Evolutionary conservation across 306 rosid genomes (phyloP), one percentile per base, ranked within the genome.

Genomic region (Quercus gilva): DNA sequence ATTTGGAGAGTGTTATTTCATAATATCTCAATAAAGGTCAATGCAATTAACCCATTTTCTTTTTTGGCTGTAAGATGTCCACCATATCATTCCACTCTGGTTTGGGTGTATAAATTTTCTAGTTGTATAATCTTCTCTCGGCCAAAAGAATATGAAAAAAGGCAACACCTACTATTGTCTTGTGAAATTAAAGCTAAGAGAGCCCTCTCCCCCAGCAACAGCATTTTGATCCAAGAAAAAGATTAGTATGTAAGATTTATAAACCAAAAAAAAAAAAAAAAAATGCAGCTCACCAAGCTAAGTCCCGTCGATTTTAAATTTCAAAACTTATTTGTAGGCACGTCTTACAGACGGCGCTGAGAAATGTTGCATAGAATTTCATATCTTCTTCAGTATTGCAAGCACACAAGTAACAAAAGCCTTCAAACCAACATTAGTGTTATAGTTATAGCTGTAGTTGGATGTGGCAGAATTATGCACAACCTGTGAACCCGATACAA

Each of bases 401-500:
- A 58, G 5, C 6, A 58, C 26, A 21, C 13, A 58, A 21, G 28
- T 58, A 20, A 58, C 14, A 21, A 9, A 58, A 21, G 28, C 5
- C 29, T 49, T 49, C 53, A 10, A 10, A 49, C 29, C 13, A 58
- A 21, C 28, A 21, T 21, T 20, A 20, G 13, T 3, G 31, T 7
- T 63, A 15, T 28, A 4, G n/a, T 13, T 49, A 45, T 49, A 12
- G 53, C 1, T 49, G 1, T 49, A 41, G 45, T 41, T 41, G 45
- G 3, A 8, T 8, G 45, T 41, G 12, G 12, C 45, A 41, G 3
- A 41, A 41, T 41, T 41, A 7, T 8, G 11, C 45, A 41, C 3
- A 8, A 41, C 12, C 3, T 0, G 0, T 37, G 45, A 37, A 37
- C 11, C 1, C 0, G 2, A 37, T 10, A 37, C 0, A 0, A 37